A percentile compares a stretch with the other conserved stretches of the same genome.
Conservation (phyloP, 306 rosid genomes). For the Pueraria montana region DNA sequence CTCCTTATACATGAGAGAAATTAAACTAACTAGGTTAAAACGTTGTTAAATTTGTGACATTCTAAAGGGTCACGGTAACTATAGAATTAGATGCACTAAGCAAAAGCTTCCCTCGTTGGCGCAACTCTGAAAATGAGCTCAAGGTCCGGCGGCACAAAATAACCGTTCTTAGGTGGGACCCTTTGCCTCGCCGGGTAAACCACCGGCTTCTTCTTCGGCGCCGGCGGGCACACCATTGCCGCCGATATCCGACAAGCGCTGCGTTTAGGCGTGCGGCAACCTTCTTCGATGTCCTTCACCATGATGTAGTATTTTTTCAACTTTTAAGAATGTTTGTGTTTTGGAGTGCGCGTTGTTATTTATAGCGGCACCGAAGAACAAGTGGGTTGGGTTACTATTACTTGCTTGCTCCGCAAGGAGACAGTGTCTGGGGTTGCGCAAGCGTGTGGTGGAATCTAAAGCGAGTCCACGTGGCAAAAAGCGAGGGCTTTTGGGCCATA, state of each 20-base stretch:
- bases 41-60: not conserved
- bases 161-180: constrained; percentile 53
- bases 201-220: constrained; percentile 61
- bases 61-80: not conserved
- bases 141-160: constrained; percentile 61
- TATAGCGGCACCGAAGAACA: constrained; percentile 14
- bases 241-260: constrained; percentile 44
- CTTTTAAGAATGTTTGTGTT: not conserved
- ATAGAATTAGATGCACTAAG: not conserved
- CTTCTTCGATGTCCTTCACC: constrained; percentile 48
- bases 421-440: constrained; percentile 4
- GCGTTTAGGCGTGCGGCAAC: constrained; percentile 58
- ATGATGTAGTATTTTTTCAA: not conserved
- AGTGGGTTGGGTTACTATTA: not conserved
- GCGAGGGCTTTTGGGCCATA: not conserved
- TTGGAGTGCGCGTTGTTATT: constrained; percentile 13
- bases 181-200: constrained; percentile 3
- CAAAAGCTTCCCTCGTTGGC: not conserved
- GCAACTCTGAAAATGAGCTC: constrained; percentile 52
- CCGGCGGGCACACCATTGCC: constrained; percentile 48
- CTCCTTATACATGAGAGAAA: not conserved
- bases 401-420: constrained; percentile 47
- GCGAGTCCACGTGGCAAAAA: constrained; percentile 36
- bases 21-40: not conserved
- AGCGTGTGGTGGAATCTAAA: constrained; percentile 46